phyloP scores from a whole-genome alignment of 352 stramenopile genomes.

The Pythium plurisporium region DNA sequence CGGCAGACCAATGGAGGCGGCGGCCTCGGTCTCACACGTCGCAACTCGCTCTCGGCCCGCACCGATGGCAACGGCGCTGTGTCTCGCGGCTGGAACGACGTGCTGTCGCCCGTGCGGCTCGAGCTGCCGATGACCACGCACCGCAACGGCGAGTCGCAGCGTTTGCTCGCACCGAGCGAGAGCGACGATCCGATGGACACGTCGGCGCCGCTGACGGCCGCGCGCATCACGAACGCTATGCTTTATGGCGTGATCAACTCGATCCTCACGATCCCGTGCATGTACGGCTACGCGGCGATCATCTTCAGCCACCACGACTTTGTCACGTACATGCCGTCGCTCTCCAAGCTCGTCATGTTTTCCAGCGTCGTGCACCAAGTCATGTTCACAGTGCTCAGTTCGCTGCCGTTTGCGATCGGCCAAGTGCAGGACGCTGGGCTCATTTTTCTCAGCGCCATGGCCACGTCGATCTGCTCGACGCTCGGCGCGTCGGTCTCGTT shows the following conservation, averaged over 20 bases:
- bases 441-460: slow-evolving; percentile 97
- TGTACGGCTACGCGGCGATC: slow-evolving; percentile 95
- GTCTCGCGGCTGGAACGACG: slow-evolving; percentile 23
- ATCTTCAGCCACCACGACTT: slow-evolving; percentile 94
- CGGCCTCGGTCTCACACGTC: slow-evolving; percentile 1
- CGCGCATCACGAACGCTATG: slow-evolving; percentile 58
- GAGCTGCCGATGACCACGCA: slow-evolving; percentile 2
- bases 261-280: slow-evolving; percentile 91
- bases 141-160: slow-evolving; percentile 3
- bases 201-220: slow-evolving; percentile 17
- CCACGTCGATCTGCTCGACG: slow-evolving; percentile 83
- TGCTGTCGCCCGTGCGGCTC: slow-evolving; percentile 6
- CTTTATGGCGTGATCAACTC: slow-evolving; percentile 92
- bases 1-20: slow-evolving; percentile 11
- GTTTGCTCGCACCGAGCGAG: slow-evolving; percentile 6
- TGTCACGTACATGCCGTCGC: slow-evolving; percentile 81
- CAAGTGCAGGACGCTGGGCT: slow-evolving; percentile 98
- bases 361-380: slow-evolving; percentile 94
- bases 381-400: slow-evolving; percentile 87
- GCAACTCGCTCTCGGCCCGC: slow-evolving; percentile 8
- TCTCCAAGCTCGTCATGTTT: slow-evolving; percentile 95
- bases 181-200: slow-evolving; percentile 13
- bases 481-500: slow-evolving; percentile 60
- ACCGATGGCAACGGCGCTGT: slow-evolving; percentile 8
- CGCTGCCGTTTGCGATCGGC: slow-evolving; percentile 95